A percentile compares a stretch with the other conserved stretches of the same genome.
Evolutionary conservation across 768 basidiomycete genomes (phyloP).

Genomic region (Lactarius psammicola): DNA sequence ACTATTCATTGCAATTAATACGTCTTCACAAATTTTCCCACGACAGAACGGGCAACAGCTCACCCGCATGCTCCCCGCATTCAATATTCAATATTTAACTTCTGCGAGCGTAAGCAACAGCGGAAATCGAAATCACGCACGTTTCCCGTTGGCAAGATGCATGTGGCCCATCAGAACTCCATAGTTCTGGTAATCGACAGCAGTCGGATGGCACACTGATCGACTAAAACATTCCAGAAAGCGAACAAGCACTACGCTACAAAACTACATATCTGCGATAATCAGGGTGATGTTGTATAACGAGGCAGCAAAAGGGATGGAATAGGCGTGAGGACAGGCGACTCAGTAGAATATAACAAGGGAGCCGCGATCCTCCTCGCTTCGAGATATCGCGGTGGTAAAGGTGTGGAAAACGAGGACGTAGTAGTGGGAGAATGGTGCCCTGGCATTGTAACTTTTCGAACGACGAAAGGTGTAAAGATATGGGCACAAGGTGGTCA

Average conservation of each 20-base stretch:
- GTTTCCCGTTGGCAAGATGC: not conserved
- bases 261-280: slow-evolving; percentile 35
- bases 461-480: slow-evolving; percentile 1
- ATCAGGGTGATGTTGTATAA: slow-evolving; percentile 29
- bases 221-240: slow-evolving; percentile 26
- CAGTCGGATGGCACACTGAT: slow-evolving; percentile 8
- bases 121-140: slow-evolving; percentile 8
- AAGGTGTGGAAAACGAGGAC: slow-evolving; percentile 32
- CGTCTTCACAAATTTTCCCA: not conserved
- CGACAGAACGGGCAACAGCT: not conserved
- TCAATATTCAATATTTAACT: no score
- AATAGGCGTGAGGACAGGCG: slow-evolving; percentile 12
- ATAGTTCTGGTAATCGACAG: slow-evolving; percentile 1
- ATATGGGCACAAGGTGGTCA: slow-evolving; percentile 8
- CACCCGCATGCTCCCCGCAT: not conserved
- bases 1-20: not conserved
- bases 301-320: slow-evolving; percentile 15
- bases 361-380: slow-evolving; percentile 23
- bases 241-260: slow-evolving; percentile 35
- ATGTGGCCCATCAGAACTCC: slow-evolving; percentile 6
- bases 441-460: slow-evolving; percentile 10
- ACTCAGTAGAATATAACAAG: slow-evolving; percentile 13
- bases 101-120: not conserved
- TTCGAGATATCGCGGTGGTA: slow-evolving; percentile 27
- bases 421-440: slow-evolving; percentile 13